These are phyloP conservation scores for Saccharomyces hybrid DNA, from an alignment of 1,139 yeast species.

Conservation along the genomic window DNA sequence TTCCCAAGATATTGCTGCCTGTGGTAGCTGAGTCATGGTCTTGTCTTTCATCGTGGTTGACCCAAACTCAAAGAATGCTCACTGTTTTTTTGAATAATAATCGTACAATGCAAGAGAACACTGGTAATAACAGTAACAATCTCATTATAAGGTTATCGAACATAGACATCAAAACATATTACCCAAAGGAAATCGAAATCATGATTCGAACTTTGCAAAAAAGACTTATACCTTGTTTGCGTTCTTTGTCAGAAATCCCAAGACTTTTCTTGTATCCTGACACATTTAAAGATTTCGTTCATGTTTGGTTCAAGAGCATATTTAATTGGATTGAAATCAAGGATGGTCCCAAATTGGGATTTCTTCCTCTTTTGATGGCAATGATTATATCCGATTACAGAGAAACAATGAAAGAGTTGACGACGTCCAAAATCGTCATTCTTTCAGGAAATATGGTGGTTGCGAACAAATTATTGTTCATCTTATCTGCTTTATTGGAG, in stretches of 20 bases:
- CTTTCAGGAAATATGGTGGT: slow-evolving; percentile 57
- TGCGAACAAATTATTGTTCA: slow-evolving; percentile 51
- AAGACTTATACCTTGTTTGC: slow-evolving; percentile 27
- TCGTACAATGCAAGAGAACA: slow-evolving; percentile 2
- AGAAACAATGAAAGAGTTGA: slow-evolving; percentile 22
- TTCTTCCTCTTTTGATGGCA: slow-evolving; percentile 40
- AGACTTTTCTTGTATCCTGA: slow-evolving; percentile 32
- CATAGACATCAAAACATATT: slow-evolving; percentile 12
- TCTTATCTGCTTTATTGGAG: slow-evolving; percentile 41
- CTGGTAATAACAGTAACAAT: slow-evolving; percentile 1
- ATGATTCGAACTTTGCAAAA: slow-evolving; percentile 24
- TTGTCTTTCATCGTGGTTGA: slow-evolving; percentile 22
- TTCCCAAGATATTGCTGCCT: slow-evolving; percentile 24
- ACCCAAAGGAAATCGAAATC: slow-evolving; percentile 17
- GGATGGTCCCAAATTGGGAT: slow-evolving; percentile 40
- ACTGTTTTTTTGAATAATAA: slow-evolving; percentile 8
- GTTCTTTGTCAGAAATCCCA: slow-evolving; percentile 30
- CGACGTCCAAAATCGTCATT: slow-evolving; percentile 42
- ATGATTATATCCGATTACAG: slow-evolving; percentile 40
- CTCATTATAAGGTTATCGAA: slow-evolving; percentile 12
- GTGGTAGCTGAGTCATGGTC: slow-evolving; percentile 27
- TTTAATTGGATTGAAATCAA: slow-evolving; percentile 56
- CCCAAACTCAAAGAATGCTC: slow-evolving; percentile 20
- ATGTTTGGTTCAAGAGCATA: slow-evolving; percentile 51
- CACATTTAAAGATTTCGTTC: slow-evolving; percentile 23